Percentiles rank a stretch among this genome's conserved stretches.
phyloP scores from a whole-genome alignment of 805 yeast species.

The Candida ulmi region DNA sequence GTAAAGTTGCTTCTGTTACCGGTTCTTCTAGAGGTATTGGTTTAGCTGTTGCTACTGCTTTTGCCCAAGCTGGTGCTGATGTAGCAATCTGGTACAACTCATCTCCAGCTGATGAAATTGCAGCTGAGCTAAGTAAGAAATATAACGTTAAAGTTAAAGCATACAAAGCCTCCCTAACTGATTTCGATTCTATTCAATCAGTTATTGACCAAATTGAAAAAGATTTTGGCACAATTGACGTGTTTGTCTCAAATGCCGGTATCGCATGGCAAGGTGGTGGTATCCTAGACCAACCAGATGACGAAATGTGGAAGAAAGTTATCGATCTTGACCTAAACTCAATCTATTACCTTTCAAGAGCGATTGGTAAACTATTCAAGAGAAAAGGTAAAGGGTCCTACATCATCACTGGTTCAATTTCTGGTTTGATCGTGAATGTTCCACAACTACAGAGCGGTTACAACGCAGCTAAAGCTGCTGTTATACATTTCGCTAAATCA shows the following conservation, averaged over 20 bases:
- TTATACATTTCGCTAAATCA: constrained; percentile 68
- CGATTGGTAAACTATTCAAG: constrained; percentile 67
- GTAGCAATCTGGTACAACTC: constrained; percentile 43
- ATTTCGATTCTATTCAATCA: constrained; percentile 22
- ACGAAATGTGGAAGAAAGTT: constrained; percentile 63
- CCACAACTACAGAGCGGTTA: constrained; percentile 87
- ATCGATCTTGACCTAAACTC: constrained; percentile 75
- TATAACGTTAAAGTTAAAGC: constrained; percentile 65
- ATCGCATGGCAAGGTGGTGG: constrained; percentile 74
- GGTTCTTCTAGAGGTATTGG: constrained; percentile 89
- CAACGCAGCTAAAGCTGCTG: constrained; percentile 85
- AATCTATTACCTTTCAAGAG: constrained; percentile 74
- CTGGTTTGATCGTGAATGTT: constrained; percentile 79
- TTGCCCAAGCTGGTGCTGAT: constrained; percentile 87
- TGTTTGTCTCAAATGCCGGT: constrained; percentile 89
- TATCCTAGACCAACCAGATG: constrained; percentile 37
- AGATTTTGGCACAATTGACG: constrained; percentile 73
- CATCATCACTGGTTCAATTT: constrained; percentile 84
- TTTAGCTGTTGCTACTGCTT: constrained; percentile 74
- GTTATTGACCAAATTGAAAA: constrained; percentile 35
- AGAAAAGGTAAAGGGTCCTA: constrained; percentile 73
- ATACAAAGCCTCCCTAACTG: constrained; percentile 31
- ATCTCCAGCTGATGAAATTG: constrained; percentile 23
- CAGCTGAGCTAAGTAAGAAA: constrained; percentile 52
- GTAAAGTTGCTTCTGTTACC: constrained; percentile 78